Evolutionary conservation across 495 filamentous ascomycete species (phyloP).

Genomic region (Evansstolkia leycettana): DNA sequence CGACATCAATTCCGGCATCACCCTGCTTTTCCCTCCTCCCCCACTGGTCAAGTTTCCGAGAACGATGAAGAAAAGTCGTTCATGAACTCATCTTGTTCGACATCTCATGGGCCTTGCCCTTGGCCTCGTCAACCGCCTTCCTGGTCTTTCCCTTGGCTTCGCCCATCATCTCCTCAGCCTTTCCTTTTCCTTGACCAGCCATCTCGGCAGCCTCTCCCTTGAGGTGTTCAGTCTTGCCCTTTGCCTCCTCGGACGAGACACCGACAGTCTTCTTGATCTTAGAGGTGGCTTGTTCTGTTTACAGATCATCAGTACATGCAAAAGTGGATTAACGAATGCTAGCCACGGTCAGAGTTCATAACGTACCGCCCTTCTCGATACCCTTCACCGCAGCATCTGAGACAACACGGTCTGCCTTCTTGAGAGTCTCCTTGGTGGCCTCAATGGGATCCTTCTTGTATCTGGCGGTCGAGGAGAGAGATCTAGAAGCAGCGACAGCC

Average conservation of each 20-base stretch:
- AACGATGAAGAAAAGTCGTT: background rate
- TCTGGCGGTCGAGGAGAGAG: slow-evolving; percentile 20
- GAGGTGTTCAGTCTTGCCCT: slow-evolving; percentile 20
- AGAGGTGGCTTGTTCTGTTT: slow-evolving; percentile 31
- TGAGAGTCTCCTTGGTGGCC: slow-evolving; percentile 40
- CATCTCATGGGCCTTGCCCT: slow-evolving; percentile 28
- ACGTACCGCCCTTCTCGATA: slow-evolving; percentile 45
- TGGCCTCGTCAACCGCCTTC: slow-evolving; percentile 26
- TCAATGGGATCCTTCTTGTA: slow-evolving; percentile 30
- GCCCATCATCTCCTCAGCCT: slow-evolving; percentile 26
- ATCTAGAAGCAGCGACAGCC: slow-evolving; percentile 8
- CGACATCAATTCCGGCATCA: background rate
- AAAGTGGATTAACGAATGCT: background rate
- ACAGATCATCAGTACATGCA: background rate
- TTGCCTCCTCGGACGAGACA: slow-evolving; percentile 16
- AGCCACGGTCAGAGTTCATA: background rate
- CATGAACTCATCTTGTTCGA: slow-evolving; percentile 15
- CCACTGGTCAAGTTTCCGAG: background rate
- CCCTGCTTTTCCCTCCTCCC: background rate
- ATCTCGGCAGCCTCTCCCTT: slow-evolving; percentile 29
- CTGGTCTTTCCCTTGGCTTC: slow-evolving; percentile 31
- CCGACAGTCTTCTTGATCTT: slow-evolving; percentile 30
- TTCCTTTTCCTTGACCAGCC: slow-evolving; percentile 25
- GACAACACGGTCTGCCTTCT: slow-evolving; percentile 42
- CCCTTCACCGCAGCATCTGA: slow-evolving; percentile 46